These are phyloP conservation scores for Picochlorum sp. DNA, from an alignment of 139 green algal genomes.

Conservation along the genomic window DNA sequence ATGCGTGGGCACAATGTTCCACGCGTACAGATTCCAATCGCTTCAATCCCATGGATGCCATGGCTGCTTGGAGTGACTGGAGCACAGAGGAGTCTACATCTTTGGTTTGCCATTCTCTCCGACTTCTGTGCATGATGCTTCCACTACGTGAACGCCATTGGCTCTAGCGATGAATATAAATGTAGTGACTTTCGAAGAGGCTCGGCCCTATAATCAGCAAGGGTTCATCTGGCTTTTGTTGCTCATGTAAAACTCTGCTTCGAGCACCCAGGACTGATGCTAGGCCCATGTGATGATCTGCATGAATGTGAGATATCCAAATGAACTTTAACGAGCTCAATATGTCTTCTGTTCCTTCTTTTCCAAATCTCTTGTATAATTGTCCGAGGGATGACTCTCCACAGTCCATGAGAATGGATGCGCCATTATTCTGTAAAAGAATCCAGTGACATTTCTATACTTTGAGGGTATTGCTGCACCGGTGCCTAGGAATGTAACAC, in stretches of 20 bases:
- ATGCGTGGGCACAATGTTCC: constrained; percentile 64
- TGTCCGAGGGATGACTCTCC: constrained; percentile 84
- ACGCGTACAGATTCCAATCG: constrained; percentile 53
- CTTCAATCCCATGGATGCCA: constrained; percentile 41
- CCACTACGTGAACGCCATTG: constrained; percentile 57
- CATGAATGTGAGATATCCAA: constrained; percentile 96
- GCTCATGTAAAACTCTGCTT: constrained; percentile 30
- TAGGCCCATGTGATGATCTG: constrained; percentile 93
- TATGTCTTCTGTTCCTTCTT: constrained; percentile 10
- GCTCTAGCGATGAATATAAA: constrained; percentile 49
- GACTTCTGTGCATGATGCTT: constrained; percentile 14
- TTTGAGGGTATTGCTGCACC: constrained; percentile 76
- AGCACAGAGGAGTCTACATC: neutral
- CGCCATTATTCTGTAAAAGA: constrained; percentile 54
- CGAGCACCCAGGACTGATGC: constrained; percentile 44
- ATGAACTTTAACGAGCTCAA: constrained; percentile 37
- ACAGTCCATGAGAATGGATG: constrained; percentile 77
- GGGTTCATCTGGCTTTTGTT: constrained; percentile 19
- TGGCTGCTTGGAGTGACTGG: constrained; percentile 8
- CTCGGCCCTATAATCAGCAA: constrained; percentile 78
- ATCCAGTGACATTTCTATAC: constrained; percentile 91
- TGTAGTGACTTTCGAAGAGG: constrained; percentile 60
- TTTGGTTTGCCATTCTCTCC: neutral
- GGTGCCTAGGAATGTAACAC: constrained; percentile 54
- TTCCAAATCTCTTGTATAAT: constrained; percentile 63